phyloP scores from a whole-genome alignment of 148 eudicot species.

The Hydrangea macrophylla region DNA sequence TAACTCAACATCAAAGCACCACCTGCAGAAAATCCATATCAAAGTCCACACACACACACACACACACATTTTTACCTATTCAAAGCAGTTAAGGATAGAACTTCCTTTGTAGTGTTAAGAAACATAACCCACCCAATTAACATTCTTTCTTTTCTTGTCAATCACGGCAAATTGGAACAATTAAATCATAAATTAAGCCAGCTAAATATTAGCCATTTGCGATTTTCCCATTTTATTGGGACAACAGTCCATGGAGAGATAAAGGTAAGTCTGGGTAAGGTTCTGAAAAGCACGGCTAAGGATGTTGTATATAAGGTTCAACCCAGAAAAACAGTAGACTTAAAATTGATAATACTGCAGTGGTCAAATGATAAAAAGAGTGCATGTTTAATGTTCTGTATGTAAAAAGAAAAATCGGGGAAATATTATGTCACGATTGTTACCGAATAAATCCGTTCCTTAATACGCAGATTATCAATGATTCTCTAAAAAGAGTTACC shows the following conservation, averaged over 20 bases:
- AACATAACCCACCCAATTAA: neutral
- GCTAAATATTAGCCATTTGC: neutral
- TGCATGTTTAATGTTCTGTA: no score
- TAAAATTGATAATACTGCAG: neutral
- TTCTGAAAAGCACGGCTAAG: neutral
- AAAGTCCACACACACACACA: neutral
- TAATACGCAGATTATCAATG: neutral
- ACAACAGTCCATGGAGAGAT: neutral
- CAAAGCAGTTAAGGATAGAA: neutral
- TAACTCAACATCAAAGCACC: constrained; percentile 96
- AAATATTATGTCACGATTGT: neutral
- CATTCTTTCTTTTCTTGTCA: neutral
- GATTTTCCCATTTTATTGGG: neutral
- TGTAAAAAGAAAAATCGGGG: neutral
- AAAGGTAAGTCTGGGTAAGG: neutral
- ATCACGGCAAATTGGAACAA: neutral
- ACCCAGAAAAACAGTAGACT: neutral
- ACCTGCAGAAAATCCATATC: constrained; percentile 42
- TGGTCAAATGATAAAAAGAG: neutral
- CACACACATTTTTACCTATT: neutral
- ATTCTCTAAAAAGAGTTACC: constrained; percentile 40
- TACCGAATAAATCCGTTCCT: neutral
- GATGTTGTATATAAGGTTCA: neutral
- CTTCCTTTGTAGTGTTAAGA: neutral
- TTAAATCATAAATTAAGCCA: no score